These are phyloP conservation scores for Starmerella vitae DNA, from an alignment of 805 yeast genomes.

Conservation along the genomic window DNA sequence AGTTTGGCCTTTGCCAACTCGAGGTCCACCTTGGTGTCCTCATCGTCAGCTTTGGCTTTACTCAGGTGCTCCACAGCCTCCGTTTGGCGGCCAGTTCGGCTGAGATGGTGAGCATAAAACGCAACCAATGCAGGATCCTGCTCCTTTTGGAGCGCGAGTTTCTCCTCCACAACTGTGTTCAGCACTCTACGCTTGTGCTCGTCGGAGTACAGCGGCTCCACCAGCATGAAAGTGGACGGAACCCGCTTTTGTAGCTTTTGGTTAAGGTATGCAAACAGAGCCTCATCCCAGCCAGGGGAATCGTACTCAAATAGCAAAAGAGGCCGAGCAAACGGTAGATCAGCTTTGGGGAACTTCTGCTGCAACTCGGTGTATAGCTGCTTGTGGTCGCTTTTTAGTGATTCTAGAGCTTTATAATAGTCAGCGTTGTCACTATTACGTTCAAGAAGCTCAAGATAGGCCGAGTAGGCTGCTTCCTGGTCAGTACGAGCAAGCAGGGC, in stretches of 20 bases:
- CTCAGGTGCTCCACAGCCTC: slow-evolving; percentile 48
- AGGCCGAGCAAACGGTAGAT: slow-evolving; percentile 67
- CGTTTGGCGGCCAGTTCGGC: slow-evolving; percentile 40
- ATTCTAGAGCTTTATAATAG: slow-evolving; percentile 57
- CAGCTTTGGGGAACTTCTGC: slow-evolving; percentile 66
- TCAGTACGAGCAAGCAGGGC: slow-evolving; percentile 47
- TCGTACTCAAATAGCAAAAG: slow-evolving; percentile 33
- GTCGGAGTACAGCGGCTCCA: slow-evolving; percentile 37
- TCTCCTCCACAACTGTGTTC: slow-evolving; percentile 6
- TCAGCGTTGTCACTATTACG: slow-evolving; percentile 71
- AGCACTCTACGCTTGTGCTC: slow-evolving; percentile 3
- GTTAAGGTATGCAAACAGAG: slow-evolving; percentile 41
- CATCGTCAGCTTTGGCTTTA: slow-evolving; percentile 35
- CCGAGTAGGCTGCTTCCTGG: slow-evolving; percentile 44
- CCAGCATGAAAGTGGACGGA: slow-evolving; percentile 77
- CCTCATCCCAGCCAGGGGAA: slow-evolving; percentile 23
- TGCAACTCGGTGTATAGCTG: slow-evolving; percentile 50
- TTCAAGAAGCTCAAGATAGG: slow-evolving; percentile 55
- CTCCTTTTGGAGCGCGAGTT: slow-evolving; percentile 13
- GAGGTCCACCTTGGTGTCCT: slow-evolving; percentile 48
- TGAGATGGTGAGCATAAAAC: slow-evolving; percentile 43
- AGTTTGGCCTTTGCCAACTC: slow-evolving; percentile 70
- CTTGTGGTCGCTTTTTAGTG: slow-evolving; percentile 31
- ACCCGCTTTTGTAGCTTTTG: slow-evolving; percentile 63
- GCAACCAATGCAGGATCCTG: slow-evolving; percentile 4